phyloP scores from a whole-genome alignment of 495 filamentous ascomycete genomes.

The Glutinoglossum americanum region DNA sequence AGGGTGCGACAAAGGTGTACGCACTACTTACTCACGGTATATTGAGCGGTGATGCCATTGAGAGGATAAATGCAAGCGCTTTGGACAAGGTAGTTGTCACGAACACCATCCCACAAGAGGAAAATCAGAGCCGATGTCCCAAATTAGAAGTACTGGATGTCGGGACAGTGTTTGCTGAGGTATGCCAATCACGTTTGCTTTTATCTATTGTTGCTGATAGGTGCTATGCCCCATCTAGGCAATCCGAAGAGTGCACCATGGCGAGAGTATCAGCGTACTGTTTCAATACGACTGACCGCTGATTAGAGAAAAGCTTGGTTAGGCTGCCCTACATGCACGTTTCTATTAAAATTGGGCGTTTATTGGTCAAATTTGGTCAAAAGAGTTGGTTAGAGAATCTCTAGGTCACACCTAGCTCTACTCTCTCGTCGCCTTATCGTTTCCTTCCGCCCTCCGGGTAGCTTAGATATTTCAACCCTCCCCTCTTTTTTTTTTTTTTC shows the following conservation, averaged over 20 bases:
- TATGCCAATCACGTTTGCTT: slow-evolving; percentile 14
- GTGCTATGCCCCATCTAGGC: slow-evolving; percentile 27
- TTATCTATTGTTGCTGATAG: neutral
- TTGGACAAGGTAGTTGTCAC: slow-evolving; percentile 85
- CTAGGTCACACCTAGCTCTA: neutral
- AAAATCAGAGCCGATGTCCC: slow-evolving; percentile 47
- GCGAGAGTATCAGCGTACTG: slow-evolving; percentile 90
- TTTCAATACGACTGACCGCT: slow-evolving; percentile 58
- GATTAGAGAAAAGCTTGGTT: neutral
- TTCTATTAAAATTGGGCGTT: slow-evolving; percentile 2
- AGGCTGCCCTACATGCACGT: neutral
- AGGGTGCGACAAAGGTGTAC: slow-evolving; percentile 71
- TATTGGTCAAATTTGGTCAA: neutral
- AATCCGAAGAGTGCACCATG: slow-evolving; percentile 89
- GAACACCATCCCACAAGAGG: slow-evolving; percentile 80
- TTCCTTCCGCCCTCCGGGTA: neutral
- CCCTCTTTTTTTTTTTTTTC: neutral
- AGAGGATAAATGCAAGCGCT: slow-evolving; percentile 73
- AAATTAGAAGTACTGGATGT: slow-evolving; percentile 90
- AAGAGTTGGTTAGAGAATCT: neutral
- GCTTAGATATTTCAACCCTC: neutral
- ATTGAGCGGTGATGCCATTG: slow-evolving; percentile 81
- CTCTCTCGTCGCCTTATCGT: neutral
- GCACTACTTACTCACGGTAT: slow-evolving; percentile 89
- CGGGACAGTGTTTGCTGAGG: slow-evolving; percentile 82